A percentile compares a stretch with the other conserved stretches of the same genome.
phyloP scores from a whole-genome alignment of 176 grass and related monocot genomes.

The Zea mays region DNA sequence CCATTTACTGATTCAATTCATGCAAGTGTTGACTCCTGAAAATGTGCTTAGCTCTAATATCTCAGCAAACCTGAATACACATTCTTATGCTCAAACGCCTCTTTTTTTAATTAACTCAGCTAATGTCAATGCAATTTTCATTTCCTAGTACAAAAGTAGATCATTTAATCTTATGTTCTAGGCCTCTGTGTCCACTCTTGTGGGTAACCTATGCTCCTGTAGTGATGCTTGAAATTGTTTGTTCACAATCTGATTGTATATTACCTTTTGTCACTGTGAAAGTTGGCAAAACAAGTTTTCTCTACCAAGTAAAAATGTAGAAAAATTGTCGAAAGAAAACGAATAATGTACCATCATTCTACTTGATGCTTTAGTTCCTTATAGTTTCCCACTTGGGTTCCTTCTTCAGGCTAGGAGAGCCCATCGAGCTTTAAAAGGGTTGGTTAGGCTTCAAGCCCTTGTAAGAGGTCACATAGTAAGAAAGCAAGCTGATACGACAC shows the following conservation, averaged over 20 bases:
- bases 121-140: background rate
- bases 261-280: background rate
- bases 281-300: background rate
- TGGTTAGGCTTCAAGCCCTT: conserved; percentile 95
- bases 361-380: conserved; percentile 14
- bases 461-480: conserved; percentile 93
- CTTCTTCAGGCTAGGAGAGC: conserved; percentile 88
- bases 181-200: background rate
- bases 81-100: background rate
- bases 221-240: conserved; percentile 12
- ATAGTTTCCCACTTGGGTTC: conserved; percentile 14
- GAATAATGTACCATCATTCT: background rate
- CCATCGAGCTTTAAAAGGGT: conserved; percentile 77
- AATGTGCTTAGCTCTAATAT: background rate
- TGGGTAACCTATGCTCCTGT: background rate
- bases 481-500: conserved; percentile 95
- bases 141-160: background rate
- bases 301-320: background rate
- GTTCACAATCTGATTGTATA: background rate
- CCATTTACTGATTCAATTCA: background rate
- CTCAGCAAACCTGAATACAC: background rate
- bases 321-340: background rate
- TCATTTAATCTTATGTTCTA: conserved; percentile 1
- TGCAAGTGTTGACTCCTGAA: conserved; percentile 1
- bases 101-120: background rate